Evolutionary conservation across 306 rosid genomes (phyloP).

Genomic region (Trifolium pratense): DNA sequence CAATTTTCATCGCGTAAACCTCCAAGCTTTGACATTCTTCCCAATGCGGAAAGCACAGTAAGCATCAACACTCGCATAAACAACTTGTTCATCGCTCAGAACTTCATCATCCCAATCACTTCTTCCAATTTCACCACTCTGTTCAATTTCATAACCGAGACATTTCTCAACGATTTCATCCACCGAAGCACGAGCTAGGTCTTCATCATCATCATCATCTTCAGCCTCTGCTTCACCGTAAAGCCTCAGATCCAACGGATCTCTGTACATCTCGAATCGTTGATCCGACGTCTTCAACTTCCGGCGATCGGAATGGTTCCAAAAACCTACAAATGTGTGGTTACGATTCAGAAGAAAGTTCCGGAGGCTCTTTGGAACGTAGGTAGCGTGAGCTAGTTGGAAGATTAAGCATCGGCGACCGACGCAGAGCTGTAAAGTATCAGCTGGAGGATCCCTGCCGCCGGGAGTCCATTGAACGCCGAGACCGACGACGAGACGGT

Average conservation of each 20-base stretch:
- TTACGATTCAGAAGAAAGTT: conserved; percentile 20
- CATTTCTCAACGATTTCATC: conserved; percentile 20
- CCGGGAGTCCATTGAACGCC: conserved; percentile 59
- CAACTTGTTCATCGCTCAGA: conserved; percentile 42
- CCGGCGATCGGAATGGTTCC: conserved; percentile 35
- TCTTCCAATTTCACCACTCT: conserved; percentile 15
- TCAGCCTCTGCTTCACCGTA: not conserved
- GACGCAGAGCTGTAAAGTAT: conserved; percentile 50
- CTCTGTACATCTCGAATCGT: not conserved
- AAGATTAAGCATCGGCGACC: conserved; percentile 50
- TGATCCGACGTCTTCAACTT: not conserved
- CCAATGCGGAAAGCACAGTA: conserved; percentile 48
- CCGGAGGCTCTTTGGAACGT: conserved; percentile 22
- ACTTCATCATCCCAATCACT: conserved; percentile 35
- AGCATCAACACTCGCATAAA: conserved; percentile 48
- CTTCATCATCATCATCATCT: no score
- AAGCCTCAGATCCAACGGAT: conserved; percentile 38
- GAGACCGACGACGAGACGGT: conserved; percentile 51
- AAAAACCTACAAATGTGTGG: conserved; percentile 50
- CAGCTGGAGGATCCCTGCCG: conserved; percentile 26
- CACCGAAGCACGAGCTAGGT: not conserved
- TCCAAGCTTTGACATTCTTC: conserved; percentile 24
- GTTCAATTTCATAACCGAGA: conserved; percentile 32
- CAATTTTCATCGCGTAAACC: not conserved
- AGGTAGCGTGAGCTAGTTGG: conserved; percentile 34